Percentiles rank a stretch among this genome's conserved stretches.
phyloP scores from a whole-genome alignment of 1,284 basidiomycete genomes.

The Rhizoctonia solani region DNA sequence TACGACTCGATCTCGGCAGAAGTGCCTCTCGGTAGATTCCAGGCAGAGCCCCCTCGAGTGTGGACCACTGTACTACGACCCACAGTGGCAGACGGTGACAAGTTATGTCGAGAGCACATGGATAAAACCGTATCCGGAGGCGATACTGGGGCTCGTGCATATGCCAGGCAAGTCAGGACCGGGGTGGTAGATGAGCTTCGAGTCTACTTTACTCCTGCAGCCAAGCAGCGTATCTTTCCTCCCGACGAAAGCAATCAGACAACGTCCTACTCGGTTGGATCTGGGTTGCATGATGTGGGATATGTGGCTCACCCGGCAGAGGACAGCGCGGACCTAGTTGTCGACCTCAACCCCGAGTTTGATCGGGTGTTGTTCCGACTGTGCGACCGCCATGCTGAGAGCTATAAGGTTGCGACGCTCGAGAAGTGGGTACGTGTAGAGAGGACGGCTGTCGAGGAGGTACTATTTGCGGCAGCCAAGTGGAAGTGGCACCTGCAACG shows the following conservation, averaged over 20 bases:
- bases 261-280: neutral
- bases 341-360: too few species aligned
- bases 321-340: constrained; percentile 10
- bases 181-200: neutral
- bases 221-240: neutral
- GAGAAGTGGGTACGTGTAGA: neutral
- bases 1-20: constrained; percentile 46
- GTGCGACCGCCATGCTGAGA: neutral
- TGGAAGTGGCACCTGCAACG: constrained; percentile 49
- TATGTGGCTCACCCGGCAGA: neutral
- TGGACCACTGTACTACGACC: neutral
- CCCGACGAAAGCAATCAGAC: neutral
- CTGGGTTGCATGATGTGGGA: neutral
- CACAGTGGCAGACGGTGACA: too few species aligned
- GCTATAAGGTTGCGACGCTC: neutral
- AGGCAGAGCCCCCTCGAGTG: neutral
- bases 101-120: neutral
- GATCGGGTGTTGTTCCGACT: neutral
- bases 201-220: neutral
- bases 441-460: neutral
- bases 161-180: neutral
- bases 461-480: neutral
- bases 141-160: neutral
- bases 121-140: neutral
- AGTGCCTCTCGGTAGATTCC: neutral